Percentiles rank a stretch among this genome's conserved stretches.
phyloP scores from a whole-genome alignment of 495 filamentous ascomycete species.

The Daldinia bambusicola region DNA sequence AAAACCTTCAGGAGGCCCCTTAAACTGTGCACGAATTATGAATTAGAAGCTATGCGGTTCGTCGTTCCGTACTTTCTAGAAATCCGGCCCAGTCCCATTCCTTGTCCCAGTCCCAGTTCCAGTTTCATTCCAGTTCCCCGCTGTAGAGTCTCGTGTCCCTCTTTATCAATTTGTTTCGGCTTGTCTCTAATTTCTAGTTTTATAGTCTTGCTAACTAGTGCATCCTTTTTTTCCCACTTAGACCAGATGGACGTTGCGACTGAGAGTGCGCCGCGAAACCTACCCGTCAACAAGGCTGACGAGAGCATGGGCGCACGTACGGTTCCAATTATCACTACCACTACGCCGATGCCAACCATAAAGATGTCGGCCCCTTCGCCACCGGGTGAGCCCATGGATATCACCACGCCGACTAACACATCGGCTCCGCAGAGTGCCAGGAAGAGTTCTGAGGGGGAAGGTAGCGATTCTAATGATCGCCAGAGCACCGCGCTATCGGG shows the following conservation, averaged over 20 bases:
- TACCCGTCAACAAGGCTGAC: conserved; percentile 51
- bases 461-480: conserved; percentile 52
- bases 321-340: conserved; percentile 57
- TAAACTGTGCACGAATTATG: conserved; percentile 26
- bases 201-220: conserved; percentile 32
- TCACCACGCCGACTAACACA: conserved; percentile 58
- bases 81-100: conserved; percentile 16
- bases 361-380: conserved; percentile 62
- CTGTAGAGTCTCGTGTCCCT: conserved; percentile 26
- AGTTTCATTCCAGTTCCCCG: conserved; percentile 22
- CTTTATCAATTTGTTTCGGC: conserved; percentile 41
- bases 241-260: conserved; percentile 61
- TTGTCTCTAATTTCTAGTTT: conserved; percentile 6
- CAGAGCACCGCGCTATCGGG: conserved; percentile 42
- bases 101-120: conserved; percentile 18
- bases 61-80: conserved; percentile 39
- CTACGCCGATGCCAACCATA: conserved; percentile 54
- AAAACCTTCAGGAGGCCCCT: conserved; percentile 30
- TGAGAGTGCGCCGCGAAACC: conserved; percentile 59
- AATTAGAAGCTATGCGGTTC: conserved; percentile 44
- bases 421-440: conserved; percentile 55
- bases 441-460: conserved; percentile 59
- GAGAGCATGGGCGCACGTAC: conserved; percentile 58
- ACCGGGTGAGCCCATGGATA: conserved; percentile 61
- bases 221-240: conserved; percentile 43